Conservation (phyloP, 2,329 filamentous ascomycete genomes). For the Colletotrichum lupini region DNA sequence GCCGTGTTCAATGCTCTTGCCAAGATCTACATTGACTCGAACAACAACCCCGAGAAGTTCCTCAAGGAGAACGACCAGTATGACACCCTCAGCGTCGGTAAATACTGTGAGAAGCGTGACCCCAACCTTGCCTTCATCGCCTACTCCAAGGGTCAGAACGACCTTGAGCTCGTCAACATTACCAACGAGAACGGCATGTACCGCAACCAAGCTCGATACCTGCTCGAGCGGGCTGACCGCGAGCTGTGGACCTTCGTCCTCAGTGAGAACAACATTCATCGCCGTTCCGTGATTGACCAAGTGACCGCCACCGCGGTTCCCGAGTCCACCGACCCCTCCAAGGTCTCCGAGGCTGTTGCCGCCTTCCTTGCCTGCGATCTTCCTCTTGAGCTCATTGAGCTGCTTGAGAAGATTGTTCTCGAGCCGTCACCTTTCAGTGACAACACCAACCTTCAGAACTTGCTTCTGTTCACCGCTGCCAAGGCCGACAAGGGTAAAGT, state of each 20-base stretch:
- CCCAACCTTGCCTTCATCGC: conserved; percentile 95
- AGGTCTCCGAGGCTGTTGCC: conserved; percentile 94
- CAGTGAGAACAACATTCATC: conserved; percentile 94
- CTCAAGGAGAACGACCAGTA: conserved; percentile 98
- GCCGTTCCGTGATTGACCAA: conserved; percentile 93
- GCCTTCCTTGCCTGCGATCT: conserved; percentile 92
- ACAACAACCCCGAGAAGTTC: conserved; percentile 98
- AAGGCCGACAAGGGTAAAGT: conserved; percentile 96
- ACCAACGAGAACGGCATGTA: conserved; percentile 99
- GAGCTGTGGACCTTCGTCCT: conserved; percentile 97
- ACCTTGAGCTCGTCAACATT: conserved; percentile 95
- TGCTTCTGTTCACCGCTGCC: conserved; percentile 94
- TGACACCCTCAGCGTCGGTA: conserved; percentile 90
- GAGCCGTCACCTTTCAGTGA: conserved; percentile 99
- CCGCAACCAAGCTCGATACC: conserved; percentile 94
- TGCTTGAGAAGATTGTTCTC: conserved; percentile 99
- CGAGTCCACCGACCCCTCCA: conserved; percentile 90
- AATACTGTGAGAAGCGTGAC: conserved; percentile 99
- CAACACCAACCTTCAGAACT: conserved; percentile 94
- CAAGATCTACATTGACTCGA: conserved; percentile 99
- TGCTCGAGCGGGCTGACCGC: conserved; percentile 87
- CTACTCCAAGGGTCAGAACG: conserved; percentile 96
- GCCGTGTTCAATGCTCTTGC: conserved; percentile 97
- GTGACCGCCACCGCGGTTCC: conserved; percentile 95
- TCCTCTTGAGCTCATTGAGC: conserved; percentile 93